phyloP scores from a whole-genome alignment of 2,329 filamentous ascomycete species.

The Fusarium cyanostomum region DNA sequence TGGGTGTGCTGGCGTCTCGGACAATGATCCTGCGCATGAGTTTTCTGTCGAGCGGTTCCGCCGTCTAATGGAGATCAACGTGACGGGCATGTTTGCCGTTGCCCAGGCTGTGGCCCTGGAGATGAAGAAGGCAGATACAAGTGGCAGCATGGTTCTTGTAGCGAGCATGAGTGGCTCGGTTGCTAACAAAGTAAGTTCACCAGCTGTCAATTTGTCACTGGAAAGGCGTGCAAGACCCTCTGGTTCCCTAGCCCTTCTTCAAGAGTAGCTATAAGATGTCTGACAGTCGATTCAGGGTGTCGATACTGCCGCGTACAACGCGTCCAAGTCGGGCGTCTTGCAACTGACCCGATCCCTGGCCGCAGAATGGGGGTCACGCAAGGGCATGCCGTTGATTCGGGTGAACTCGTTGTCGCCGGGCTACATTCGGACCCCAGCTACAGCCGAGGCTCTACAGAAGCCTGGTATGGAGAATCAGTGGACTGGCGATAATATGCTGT shows the following conservation, averaged over 20 bases:
- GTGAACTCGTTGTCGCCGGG: slow-evolving; percentile 54
- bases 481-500: slow-evolving; percentile 47
- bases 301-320: slow-evolving; percentile 58
- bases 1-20: slow-evolving; percentile 46
- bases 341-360: slow-evolving; percentile 61
- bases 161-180: slow-evolving; percentile 61
- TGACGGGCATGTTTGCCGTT: slow-evolving; percentile 58
- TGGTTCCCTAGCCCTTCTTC: too few relatives aligned
- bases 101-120: slow-evolving; percentile 58
- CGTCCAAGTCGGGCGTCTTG: slow-evolving; percentile 63
- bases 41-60: slow-evolving; percentile 40
- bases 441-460: slow-evolving; percentile 43
- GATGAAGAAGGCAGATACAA: slow-evolving; percentile 51
- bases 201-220: too few relatives aligned
- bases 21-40: slow-evolving; percentile 39
- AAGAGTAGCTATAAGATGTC: not conserved
- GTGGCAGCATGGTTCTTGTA: slow-evolving; percentile 58
- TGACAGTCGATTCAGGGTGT: slow-evolving; percentile 44
- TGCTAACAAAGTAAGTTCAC: slow-evolving; percentile 46
- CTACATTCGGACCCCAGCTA: slow-evolving; percentile 59
- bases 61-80: slow-evolving; percentile 53
- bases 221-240: too few relatives aligned
- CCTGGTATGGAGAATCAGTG: slow-evolving; percentile 45
- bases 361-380: slow-evolving; percentile 60
- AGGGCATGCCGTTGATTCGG: slow-evolving; percentile 54